Base-by-base conservation (phyloP, 164 flowering plant species). In the Kingdonia uniflora region DNA sequence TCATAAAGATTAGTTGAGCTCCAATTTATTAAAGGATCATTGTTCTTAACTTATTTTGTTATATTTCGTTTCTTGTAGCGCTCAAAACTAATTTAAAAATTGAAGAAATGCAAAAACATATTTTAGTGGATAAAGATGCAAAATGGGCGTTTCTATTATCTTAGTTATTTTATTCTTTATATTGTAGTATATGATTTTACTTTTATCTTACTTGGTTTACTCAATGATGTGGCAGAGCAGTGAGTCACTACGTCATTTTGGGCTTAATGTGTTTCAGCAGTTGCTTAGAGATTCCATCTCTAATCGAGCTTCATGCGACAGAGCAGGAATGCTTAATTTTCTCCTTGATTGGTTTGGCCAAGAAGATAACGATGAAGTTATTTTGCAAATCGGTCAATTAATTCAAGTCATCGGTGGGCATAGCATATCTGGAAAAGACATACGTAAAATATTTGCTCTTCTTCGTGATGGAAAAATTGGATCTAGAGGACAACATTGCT, bases 351-450 rank as follows among this genome's bases (percentile, higher is more conserved):
- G 99, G 99, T 89, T 86, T 74, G 68, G 80, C 8, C 61, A 72
- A 60, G 97, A 87, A 68, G 80, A 68, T 24, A 57, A 69, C 57
- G 87, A 77, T 29, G 65, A 65, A 60, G 69, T 76, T 50, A 68
- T 87, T 62, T 62, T 71, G 65, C 75, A 81, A 71, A 71, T 89
- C 68, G 75, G 85, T 5, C 90, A 77, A 54, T 62, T 94, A 63
- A 80, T 89, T 71, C 90, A 87, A 71, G 82, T 81, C 44, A 79
- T 71, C 68, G 99, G 99, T 64, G 97, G 97, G 19, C 87, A 94
- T 68, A 94, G 99, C 65, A 81, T 89, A 74, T 89, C 97, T 63
- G 99, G 99, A 42, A 94, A 79, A 78, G 97, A 94, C 64, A 94
- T 94, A 35, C 81, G 97, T 16, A 94, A 89, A 70, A 87, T 94